Evolutionary conservation across 140 eudicot species (phyloP), one percentile per base, ranked within the genome.

Genomic region (Oenanthe javanica): DNA sequence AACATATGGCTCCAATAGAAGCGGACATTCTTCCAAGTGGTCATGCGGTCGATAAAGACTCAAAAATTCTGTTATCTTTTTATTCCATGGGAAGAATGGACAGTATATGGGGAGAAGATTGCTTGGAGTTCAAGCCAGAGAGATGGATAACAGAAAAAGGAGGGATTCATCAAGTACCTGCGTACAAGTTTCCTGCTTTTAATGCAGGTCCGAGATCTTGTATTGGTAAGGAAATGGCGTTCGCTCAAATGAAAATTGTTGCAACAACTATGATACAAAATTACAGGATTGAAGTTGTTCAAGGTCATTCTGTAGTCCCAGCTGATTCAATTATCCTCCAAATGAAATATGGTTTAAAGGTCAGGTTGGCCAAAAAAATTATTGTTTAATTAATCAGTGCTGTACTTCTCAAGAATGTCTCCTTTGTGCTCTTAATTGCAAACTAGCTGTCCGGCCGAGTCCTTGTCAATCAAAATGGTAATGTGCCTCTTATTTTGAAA

Each of bases 51-150:
- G 47, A 50, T 50, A 21, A n/a, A 27, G 54, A 25, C 64, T 25
- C 66, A 3, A 76, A 75, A 50, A 50, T 38, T 47, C 23, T 76
- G 47, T n/a, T 76, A 23, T 76, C 64, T 12, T 50, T 48, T 31
- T 76, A 76, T 50, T 76, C 66, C 8, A 76, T 36, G 27, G 79
- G 79, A 50, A n/a, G 67, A 27, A 76, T 76, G 79, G 79, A 76
- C 48, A 76, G 64, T 47, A 49, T 76, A 25, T 76, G 79, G 79
- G 79, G 66, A 13, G 54, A 76, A 7, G 86, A 86, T 45, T 86
- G 84, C 19, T 50, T 83, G 77, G 89, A 83, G 52, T 82, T 86
- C 79, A 86, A 83, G 67, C 88, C 88, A 3, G 86, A 86, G 79
- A 80, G 88, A 55, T 86, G 84, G 86, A 13, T 86, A 49, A 5